Evolutionary conservation across 495 filamentous ascomycete species (phyloP), one percentile per base, ranked within the genome.

Genomic region (Jackrogersella minutella): DNA sequence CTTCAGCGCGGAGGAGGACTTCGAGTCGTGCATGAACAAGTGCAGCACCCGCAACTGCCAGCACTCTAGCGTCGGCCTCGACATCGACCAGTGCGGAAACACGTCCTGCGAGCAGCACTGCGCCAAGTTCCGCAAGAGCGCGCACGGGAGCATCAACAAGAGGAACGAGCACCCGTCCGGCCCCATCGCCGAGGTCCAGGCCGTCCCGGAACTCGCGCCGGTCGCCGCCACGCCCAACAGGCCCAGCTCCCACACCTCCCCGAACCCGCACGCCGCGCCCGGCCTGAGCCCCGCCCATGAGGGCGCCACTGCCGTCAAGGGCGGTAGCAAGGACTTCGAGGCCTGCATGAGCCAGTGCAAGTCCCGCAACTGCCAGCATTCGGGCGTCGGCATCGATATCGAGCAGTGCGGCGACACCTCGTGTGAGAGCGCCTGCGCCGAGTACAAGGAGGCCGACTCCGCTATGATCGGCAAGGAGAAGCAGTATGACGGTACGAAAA

Each of bases 311-410:
- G 21, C 56, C 7, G 31, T 33, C 30, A 13, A 19, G 17, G 0
- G n/a, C 33, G 46, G 41, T 24, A 43, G 24, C 52, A 10, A 34
- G 34, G 64, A 67, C 33, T 67, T 43, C 50, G 43, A 67, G 9
- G 21, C 41, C 34, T 67, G 64, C 30, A 30, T 67, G 19, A 26
- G 16, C 26, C 0, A 49, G 51, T 67, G 64, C 64, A 57, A 16
- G 40, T 53, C 64, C 10, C 57, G 46, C 39, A 67, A 67, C 44
- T 67, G 64, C 22, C 63, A 66, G 24, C 51, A 40, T 21, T 16
- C 31, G 6, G 31, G 52, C 1, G 31, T 66, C 19, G 65, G 58
- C 2, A 10, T 51, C n/a, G 1, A 11, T 6, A 36, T 68, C 13
- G n/a, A 28, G 5, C 53, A 62, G 9, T 68, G 65, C 16, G 58